These are phyloP conservation scores for Sanghuangporus weigelae DNA, from an alignment of 1,284 basidiomycete species.

Conservation along the genomic window DNA sequence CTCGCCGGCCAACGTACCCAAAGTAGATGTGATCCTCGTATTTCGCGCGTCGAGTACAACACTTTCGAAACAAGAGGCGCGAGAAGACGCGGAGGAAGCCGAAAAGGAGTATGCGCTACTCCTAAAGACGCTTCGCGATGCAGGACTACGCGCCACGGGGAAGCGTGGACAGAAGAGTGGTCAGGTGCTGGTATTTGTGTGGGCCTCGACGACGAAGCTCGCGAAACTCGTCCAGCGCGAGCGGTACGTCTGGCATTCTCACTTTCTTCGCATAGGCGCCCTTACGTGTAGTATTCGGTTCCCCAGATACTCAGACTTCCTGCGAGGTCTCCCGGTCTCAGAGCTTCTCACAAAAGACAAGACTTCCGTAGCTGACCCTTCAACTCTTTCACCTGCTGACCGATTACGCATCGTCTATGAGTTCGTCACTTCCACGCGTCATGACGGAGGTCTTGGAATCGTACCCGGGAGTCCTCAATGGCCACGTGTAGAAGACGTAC, in stretches of 20 bases:
- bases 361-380: slow-evolving; percentile 34
- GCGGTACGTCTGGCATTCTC: slow-evolving; percentile 44
- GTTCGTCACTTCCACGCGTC: slow-evolving; percentile 64
- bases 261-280: neutral
- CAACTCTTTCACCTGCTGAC: slow-evolving; percentile 60
- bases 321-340: slow-evolving; percentile 55
- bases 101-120: slow-evolving; percentile 64
- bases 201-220: slow-evolving; percentile 61
- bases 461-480: slow-evolving; percentile 66
- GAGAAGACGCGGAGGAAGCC: slow-evolving; percentile 56
- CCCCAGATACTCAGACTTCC: slow-evolving; percentile 53
- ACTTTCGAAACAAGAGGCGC: slow-evolving; percentile 54
- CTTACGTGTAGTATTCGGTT: slow-evolving; percentile 17
- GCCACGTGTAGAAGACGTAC: slow-evolving; percentile 74
- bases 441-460: slow-evolving; percentile 78
- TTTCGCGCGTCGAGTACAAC: slow-evolving; percentile 53
- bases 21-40: slow-evolving; percentile 67
- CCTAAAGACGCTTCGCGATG: slow-evolving; percentile 52
- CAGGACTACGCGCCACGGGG: slow-evolving; percentile 65
- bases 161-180: slow-evolving; percentile 69
- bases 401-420: slow-evolving; percentile 75
- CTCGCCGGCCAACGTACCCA: slow-evolving; percentile 27
- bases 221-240: slow-evolving; percentile 67
- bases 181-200: slow-evolving; percentile 77
- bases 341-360: slow-evolving; percentile 32